Evolutionary conservation across 306 rosid species (phyloP).

Genomic region (Abrus pulchellus): DNA sequence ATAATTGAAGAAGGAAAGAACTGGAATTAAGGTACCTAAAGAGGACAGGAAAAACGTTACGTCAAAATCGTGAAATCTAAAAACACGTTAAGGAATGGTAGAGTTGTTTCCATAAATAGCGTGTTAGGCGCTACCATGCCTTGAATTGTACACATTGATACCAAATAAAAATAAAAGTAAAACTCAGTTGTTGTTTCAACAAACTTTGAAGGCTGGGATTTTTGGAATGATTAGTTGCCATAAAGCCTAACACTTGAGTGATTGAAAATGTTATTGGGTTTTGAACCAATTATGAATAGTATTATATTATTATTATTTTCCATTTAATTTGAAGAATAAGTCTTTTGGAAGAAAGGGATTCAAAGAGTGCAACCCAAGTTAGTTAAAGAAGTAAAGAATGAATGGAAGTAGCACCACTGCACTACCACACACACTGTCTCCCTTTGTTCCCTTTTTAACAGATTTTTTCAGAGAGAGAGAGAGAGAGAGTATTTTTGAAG

Average conservation of each 20-base stretch:
- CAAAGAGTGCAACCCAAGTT: slow-evolving; percentile 81
- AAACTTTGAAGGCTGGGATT: slow-evolving; percentile 42
- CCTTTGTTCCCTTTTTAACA: slow-evolving; percentile 42
- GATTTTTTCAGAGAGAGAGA: slow-evolving; percentile 45
- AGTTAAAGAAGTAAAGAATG: slow-evolving; percentile 55
- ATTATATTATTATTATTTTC: slow-evolving; percentile 19
- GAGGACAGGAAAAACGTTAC: background rate
- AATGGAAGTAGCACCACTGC: slow-evolving; percentile 52
- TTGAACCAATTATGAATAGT: slow-evolving; percentile 50
- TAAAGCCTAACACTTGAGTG: slow-evolving; percentile 58
- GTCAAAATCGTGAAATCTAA: slow-evolving; percentile 32
- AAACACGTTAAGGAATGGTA: slow-evolving; percentile 37
- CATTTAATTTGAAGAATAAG: slow-evolving; percentile 53
- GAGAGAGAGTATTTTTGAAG: slow-evolving; percentile 72
- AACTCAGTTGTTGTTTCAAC: slow-evolving; percentile 40
- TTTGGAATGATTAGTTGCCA: slow-evolving; percentile 36
- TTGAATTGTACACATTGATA: background rate
- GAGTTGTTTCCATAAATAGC: slow-evolving; percentile 23
- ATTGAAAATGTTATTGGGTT: slow-evolving; percentile 40
- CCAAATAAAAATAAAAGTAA: background rate
- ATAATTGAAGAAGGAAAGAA: background rate
- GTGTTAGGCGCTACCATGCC: slow-evolving; percentile 37
- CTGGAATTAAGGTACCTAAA: background rate
- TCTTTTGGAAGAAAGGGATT: slow-evolving; percentile 62
- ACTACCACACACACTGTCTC: slow-evolving; percentile 42